Evolutionary conservation across 305 asterid species (phyloP).

Genomic region (Fraxinus baroniana): DNA sequence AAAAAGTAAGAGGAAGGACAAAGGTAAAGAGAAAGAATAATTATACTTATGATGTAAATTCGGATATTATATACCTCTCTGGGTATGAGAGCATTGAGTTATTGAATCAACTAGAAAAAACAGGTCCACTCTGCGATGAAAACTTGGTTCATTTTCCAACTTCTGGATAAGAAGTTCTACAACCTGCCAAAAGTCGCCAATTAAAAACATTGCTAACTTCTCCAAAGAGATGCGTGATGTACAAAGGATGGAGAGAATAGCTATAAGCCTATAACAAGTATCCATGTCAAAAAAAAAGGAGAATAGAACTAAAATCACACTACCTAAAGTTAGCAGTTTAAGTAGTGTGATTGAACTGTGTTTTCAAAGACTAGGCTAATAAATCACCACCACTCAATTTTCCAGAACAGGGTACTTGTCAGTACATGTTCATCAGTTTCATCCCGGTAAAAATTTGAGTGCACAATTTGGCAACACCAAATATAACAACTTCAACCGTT

Average conservation of each 20-base stretch:
- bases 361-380: not conserved
- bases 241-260: not conserved
- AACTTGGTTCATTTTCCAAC: constrained; percentile 71
- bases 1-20: not conserved
- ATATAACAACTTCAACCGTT: not conserved
- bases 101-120: constrained; percentile 91
- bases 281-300: not conserved
- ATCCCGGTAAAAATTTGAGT: not conserved
- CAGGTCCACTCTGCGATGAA: constrained; percentile 81
- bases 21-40: not conserved
- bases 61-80: constrained; percentile 58
- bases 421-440: not conserved
- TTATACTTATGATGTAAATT: not conserved
- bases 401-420: not conserved
- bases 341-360: not conserved
- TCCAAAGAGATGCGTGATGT: not conserved
- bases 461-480: not conserved
- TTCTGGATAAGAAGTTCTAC: constrained; percentile 85
- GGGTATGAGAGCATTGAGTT: constrained; percentile 92
- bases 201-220: not conserved
- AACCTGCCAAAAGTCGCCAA: constrained; percentile 47
- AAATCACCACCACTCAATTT: not conserved
- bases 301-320: not conserved
- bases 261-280: not conserved
- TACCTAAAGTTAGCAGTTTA: not conserved